Percentiles rank a stretch among this genome's conserved stretches.
These are phyloP conservation scores for Penicillium hordei DNA, from an alignment of 2,329 filamentous ascomycete genomes.

Conservation along the genomic window DNA sequence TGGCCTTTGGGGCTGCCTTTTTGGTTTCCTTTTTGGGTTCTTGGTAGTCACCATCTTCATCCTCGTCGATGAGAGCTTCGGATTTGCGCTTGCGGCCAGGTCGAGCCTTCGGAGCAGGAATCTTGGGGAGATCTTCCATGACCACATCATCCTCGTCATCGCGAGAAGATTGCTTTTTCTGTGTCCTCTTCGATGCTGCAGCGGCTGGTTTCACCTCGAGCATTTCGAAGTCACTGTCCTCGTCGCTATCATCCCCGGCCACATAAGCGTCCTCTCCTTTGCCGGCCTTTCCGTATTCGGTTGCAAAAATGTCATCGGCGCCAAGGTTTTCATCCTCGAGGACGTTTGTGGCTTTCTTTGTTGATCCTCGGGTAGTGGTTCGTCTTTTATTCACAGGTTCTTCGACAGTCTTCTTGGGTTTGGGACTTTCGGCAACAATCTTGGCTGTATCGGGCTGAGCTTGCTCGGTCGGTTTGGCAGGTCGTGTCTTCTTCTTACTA, in stretches of 20 bases:
- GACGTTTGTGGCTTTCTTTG: conserved; percentile 38
- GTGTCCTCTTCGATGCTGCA: conserved; percentile 46
- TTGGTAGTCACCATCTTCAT: conserved; percentile 55
- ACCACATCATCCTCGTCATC: conserved; percentile 50
- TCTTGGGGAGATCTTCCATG: conserved; percentile 52
- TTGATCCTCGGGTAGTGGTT: conserved; percentile 7
- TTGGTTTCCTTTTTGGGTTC: conserved; percentile 51
- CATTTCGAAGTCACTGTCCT: conserved; percentile 65
- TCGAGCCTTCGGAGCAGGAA: conserved; percentile 45
- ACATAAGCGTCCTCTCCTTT: conserved; percentile 69
- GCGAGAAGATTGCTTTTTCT: conserved; percentile 34
- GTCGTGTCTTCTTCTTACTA: conserved; percentile 57
- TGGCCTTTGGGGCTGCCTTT: conserved; percentile 48
- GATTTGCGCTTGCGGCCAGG: conserved; percentile 58
- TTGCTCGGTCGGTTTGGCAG: conserved; percentile 26
- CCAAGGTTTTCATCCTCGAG: conserved; percentile 66
- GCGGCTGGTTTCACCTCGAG: conserved; percentile 61
- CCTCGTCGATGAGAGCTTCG: conserved; percentile 53
- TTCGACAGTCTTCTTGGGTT: conserved; percentile 20
- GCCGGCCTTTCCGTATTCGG: conserved; percentile 64
- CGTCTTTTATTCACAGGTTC: conserved; percentile 19
- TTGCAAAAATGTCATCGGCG: conserved; percentile 81
- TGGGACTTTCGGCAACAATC: conserved; percentile 18
- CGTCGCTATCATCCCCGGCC: conserved; percentile 53
- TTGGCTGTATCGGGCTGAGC: conserved; percentile 12